phyloP scores from a whole-genome alignment of 768 basidiomycete species.

The Collybia mongolica region DNA sequence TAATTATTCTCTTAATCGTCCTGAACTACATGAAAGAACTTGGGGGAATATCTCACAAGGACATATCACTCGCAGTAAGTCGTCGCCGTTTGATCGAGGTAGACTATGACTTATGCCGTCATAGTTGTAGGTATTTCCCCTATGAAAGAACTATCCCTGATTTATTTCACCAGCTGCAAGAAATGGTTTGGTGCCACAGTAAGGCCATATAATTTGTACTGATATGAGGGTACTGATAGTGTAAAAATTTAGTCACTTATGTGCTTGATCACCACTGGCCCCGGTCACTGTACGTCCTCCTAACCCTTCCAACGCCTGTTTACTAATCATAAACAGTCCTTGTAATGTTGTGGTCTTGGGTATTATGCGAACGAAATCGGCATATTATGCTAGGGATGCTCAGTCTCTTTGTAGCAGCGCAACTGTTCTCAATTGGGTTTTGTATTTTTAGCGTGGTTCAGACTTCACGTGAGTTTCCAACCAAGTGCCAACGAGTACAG shows the following conservation, averaged over 20 bases:
- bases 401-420: constrained; percentile 25
- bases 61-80: neutral
- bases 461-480: constrained; percentile 22
- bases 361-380: constrained; percentile 27
- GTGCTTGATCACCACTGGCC: constrained; percentile 32
- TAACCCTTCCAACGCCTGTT: neutral
- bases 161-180: constrained; percentile 5
- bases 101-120: neutral
- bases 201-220: neutral
- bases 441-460: constrained; percentile 22
- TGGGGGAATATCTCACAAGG: neutral
- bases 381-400: constrained; percentile 27
- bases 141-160: neutral
- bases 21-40: constrained; percentile 2
- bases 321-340: constrained; percentile 25
- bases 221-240: neutral
- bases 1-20: neutral
- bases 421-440: constrained; percentile 19
- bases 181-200: constrained; percentile 15
- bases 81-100: neutral
- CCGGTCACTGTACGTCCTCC: constrained; percentile 29
- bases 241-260: constrained; percentile 21
- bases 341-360: constrained; percentile 37
- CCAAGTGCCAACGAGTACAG: neutral
- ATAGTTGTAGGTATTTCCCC: constrained; percentile 11